A percentile compares a stretch with the other conserved stretches of the same genome.
These are phyloP conservation scores for Torulaspora globosa DNA, from an alignment of 1,139 yeast species.

Conservation along the genomic window DNA sequence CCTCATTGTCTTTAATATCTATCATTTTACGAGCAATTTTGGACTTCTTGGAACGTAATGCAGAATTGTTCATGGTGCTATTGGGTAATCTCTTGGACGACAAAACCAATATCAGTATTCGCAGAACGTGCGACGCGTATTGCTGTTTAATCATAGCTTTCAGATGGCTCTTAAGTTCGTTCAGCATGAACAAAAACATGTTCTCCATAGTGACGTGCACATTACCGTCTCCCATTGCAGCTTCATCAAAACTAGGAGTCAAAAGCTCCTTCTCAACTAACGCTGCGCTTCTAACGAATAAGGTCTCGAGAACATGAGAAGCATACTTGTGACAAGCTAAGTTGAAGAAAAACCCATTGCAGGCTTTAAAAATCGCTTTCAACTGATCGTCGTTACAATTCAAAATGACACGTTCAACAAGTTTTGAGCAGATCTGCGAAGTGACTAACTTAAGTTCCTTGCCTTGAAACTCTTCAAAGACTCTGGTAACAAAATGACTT, in stretches of 20 bases:
- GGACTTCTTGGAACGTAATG: constrained; percentile 79
- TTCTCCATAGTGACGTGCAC: constrained; percentile 55
- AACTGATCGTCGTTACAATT: constrained; percentile 63
- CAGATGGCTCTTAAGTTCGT: constrained; percentile 61
- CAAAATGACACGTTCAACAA: constrained; percentile 80
- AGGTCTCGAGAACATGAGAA: constrained; percentile 88
- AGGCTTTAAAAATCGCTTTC: constrained; percentile 58
- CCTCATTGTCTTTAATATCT: constrained; percentile 73
- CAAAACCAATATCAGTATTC: constrained; percentile 65
- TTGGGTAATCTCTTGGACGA: constrained; percentile 83
- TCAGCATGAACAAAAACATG: constrained; percentile 57
- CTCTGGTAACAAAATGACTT: constrained; percentile 65
- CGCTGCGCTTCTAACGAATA: constrained; percentile 71
- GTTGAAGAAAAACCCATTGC: constrained; percentile 68
- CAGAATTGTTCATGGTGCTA: constrained; percentile 64
- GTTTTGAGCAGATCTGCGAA: constrained; percentile 89
- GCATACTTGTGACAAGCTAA: constrained; percentile 84
- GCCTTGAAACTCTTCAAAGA: constrained; percentile 81
- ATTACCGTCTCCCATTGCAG: constrained; percentile 37
- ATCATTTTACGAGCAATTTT: constrained; percentile 91
- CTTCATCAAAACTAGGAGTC: constrained; percentile 39
- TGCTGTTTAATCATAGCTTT: constrained; percentile 62
- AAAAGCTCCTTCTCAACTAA: constrained; percentile 66
- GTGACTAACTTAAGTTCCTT: constrained; percentile 90
- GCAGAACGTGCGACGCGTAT: constrained; percentile 83